These are phyloP conservation scores for Chalciporus sphaerocephalus DNA, from an alignment of 768 basidiomycete species.

Conservation along the genomic window DNA sequence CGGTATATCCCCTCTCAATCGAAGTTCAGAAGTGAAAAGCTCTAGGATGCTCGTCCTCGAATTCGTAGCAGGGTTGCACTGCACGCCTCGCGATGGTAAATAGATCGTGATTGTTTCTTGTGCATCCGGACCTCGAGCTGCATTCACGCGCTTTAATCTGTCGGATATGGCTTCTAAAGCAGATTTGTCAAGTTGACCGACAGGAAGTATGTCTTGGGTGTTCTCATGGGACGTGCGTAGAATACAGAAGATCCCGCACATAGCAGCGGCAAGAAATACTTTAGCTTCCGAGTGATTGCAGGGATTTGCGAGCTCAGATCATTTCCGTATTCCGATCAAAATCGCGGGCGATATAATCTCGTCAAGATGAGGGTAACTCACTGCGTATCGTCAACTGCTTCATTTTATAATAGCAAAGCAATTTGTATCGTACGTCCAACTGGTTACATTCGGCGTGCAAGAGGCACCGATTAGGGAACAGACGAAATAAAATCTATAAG, in stretches of 20 bases:
- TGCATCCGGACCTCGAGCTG: slow-evolving; percentile 64
- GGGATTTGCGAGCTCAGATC: background rate
- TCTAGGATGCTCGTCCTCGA: slow-evolving; percentile 30
- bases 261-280: slow-evolving; percentile 23
- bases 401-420: slow-evolving; percentile 14
- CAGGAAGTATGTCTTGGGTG: slow-evolving; percentile 3
- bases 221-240: slow-evolving; percentile 22
- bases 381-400: background rate
- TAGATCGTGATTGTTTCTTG: slow-evolving; percentile 34
- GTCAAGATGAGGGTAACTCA: too few relatives aligned
- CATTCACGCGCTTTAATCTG: slow-evolving; percentile 47
- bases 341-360: too few relatives aligned
- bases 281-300: background rate
- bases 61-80: background rate
- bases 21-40: slow-evolving; percentile 74
- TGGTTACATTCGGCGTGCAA: slow-evolving; percentile 12
- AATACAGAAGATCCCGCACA: slow-evolving; percentile 72
- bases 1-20: slow-evolving; percentile 54
- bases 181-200: slow-evolving; percentile 2
- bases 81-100: slow-evolving; percentile 10
- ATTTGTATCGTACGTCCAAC: slow-evolving; percentile 13
- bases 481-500: slow-evolving; percentile 16
- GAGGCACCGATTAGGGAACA: background rate
- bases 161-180: slow-evolving; percentile 23
- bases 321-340: background rate